These are phyloP conservation scores for Aspergillus terreus DNA, from an alignment of 2,329 filamentous ascomycete genomes.

Conservation along the genomic window DNA sequence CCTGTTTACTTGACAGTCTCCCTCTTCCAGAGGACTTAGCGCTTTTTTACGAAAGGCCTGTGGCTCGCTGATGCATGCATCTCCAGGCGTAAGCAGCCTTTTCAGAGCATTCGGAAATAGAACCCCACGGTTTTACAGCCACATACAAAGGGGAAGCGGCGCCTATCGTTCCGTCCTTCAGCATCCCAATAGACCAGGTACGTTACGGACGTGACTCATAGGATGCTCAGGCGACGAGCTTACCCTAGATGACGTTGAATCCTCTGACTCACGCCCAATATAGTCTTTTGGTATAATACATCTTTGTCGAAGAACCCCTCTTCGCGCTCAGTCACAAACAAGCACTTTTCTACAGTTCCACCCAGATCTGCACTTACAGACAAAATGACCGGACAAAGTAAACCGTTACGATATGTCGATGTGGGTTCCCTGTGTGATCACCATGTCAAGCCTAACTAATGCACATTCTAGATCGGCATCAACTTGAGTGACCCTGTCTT, in stretches of 20 bases:
- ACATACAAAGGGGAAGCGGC: background rate
- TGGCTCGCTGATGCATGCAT: conserved; percentile 17
- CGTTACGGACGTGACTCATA: background rate
- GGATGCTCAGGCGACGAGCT: background rate
- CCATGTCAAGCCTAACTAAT: conserved; percentile 12
- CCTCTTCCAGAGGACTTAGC: background rate
- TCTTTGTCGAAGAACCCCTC: conserved; percentile 1
- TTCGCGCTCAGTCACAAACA: conserved; percentile 4
- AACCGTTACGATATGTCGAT: conserved; percentile 45
- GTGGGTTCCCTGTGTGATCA: conserved; percentile 27
- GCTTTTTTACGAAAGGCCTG: background rate
- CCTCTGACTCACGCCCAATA: background rate
- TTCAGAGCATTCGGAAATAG: conserved; percentile 13
- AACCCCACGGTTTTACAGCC: conserved; percentile 8
- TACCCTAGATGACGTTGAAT: background rate
- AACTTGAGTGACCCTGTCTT: conserved; percentile 94
- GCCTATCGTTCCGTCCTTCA: background rate
- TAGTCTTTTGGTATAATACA: conserved; percentile 6
- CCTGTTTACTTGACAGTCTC: background rate
- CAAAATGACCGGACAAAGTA: conserved; percentile 34
- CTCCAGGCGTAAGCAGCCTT: conserved; percentile 6
- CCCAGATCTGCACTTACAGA: conserved; percentile 2
- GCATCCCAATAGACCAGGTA: conserved; percentile 4
- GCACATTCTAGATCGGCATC: conserved; percentile 68
- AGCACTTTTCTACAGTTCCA: conserved; percentile 10